Conservation (phyloP, 2,329 filamentous ascomycete species). For the Sclerotinia subarctica region DNA sequence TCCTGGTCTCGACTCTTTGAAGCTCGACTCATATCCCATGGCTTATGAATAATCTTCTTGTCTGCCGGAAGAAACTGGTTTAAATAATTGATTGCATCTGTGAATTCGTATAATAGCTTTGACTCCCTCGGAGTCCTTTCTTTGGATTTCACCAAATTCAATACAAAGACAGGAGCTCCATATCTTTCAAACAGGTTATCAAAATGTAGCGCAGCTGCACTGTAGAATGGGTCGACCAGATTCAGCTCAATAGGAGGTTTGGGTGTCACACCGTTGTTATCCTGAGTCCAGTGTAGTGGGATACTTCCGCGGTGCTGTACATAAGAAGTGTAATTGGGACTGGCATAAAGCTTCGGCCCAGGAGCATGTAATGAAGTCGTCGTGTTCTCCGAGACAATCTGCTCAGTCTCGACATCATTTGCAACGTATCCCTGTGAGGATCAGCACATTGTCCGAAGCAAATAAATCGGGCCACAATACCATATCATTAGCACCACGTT, state of each 20-base stretch:
- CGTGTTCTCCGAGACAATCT: conserved; percentile 91
- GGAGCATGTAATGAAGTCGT: conserved; percentile 96
- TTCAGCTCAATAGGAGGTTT: conserved; percentile 96
- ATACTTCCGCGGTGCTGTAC: conserved; percentile 97
- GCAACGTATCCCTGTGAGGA: conserved; percentile 73
- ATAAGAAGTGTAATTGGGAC: conserved; percentile 90
- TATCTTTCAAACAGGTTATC: conserved; percentile 93
- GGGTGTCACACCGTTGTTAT: conserved; percentile 89
- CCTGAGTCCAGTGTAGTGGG: conserved; percentile 95
- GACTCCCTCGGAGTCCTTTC: conserved; percentile 89
- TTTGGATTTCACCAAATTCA: conserved; percentile 87
- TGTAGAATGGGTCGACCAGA: conserved; percentile 94
- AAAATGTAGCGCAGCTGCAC: conserved; percentile 88
- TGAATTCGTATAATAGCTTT: conserved; percentile 84
- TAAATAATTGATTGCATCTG: conserved; percentile 81
- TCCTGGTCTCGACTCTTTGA: conserved; percentile 90
- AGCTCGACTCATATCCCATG: conserved; percentile 97
- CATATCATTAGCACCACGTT: conserved; percentile 88
- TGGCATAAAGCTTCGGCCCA: conserved; percentile 79
- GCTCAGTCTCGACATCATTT: conserved; percentile 98
- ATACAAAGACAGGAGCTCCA: conserved; percentile 83
- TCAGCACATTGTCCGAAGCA: conserved; percentile 20
- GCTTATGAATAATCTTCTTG: conserved; percentile 87
- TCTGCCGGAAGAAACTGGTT: conserved; percentile 86
- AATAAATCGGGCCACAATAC: conserved; percentile 37